phyloP scores from a whole-genome alignment of 768 basidiomycete genomes.

The Dioszegia hungarica region DNA sequence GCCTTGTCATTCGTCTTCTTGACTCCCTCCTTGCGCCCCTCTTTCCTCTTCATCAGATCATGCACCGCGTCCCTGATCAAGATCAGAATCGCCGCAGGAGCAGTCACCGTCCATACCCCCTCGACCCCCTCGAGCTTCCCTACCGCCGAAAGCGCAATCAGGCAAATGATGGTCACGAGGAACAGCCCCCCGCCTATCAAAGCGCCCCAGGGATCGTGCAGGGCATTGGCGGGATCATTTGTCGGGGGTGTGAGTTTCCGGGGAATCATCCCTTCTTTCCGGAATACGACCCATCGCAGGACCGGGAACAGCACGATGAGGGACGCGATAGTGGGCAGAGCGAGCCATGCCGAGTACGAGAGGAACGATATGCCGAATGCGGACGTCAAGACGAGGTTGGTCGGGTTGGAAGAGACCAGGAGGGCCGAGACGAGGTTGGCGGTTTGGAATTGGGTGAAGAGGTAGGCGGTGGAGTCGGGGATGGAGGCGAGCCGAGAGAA shows the following conservation, averaged over 20 bases:
- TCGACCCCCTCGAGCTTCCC: constrained; percentile 43
- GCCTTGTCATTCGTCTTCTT: neutral
- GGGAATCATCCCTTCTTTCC: constrained; percentile 27
- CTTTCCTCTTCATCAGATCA: constrained; percentile 28
- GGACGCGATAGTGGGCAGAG: constrained; percentile 69
- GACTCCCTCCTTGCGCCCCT: constrained; percentile 3
- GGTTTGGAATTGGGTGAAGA: constrained; percentile 58
- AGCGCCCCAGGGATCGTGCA: constrained; percentile 71
- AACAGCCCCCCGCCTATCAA: constrained; percentile 67
- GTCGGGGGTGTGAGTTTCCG: constrained; percentile 36
- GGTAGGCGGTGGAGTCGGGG: constrained; percentile 50
- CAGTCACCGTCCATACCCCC: constrained; percentile 57
- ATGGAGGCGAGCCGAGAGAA: constrained; percentile 66
- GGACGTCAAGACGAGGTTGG: constrained; percentile 87
- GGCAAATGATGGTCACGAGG: constrained; percentile 62
- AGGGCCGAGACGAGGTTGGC: constrained; percentile 66
- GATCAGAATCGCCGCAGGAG: constrained; percentile 73
- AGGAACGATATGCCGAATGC: constrained; percentile 73
- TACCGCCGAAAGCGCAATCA: constrained; percentile 65
- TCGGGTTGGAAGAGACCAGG: constrained; percentile 82
- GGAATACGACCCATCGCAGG: constrained; percentile 36
- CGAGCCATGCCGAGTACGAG: constrained; percentile 74
- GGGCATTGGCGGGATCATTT: constrained; percentile 56
- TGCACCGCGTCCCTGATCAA: constrained; percentile 60
- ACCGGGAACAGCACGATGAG: constrained; percentile 59